These are phyloP conservation scores for Avena atlantica DNA, from an alignment of 176 grass and related monocot species.

Conservation along the genomic window DNA sequence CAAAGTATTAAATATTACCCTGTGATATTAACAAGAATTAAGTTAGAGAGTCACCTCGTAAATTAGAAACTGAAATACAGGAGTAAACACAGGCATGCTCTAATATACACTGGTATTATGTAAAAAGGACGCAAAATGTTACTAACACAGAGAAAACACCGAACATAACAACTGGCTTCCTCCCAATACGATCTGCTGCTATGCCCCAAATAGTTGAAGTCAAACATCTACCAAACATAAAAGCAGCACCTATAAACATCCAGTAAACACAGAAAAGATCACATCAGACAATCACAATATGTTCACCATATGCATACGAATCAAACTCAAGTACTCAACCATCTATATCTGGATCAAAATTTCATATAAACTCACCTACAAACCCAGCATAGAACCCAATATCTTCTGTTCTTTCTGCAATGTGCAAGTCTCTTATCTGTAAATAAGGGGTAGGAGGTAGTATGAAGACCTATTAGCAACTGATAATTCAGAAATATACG, in stretches of 20 bases:
- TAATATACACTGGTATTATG: conserved; percentile 11
- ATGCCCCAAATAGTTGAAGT: conserved; percentile 90
- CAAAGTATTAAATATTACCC: conserved; percentile 85
- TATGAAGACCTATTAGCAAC: background rate
- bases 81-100: background rate
- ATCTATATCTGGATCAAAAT: background rate
- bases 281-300: conserved; percentile 19
- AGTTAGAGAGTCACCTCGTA: background rate
- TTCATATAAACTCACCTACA: conserved; percentile 62
- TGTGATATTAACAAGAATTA: conserved; percentile 50
- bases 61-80: background rate
- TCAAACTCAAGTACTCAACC: background rate
- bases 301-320: background rate
- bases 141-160: conserved; percentile 91
- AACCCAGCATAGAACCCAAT: conserved; percentile 99
- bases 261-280: conserved; percentile 48
- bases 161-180: conserved; percentile 84
- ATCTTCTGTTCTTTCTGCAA: conserved; percentile 92
- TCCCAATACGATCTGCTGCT: conserved; percentile 78
- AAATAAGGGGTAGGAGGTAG: conserved; percentile 1
- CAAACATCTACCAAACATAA: conserved; percentile 93
- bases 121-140: conserved; percentile 35
- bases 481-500: background rate
- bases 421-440: conserved; percentile 87
- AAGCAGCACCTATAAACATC: conserved; percentile 80